Conservation (phyloP, 2,329 filamentous ascomycete genomes). For the Shiraia sp. region DNA sequence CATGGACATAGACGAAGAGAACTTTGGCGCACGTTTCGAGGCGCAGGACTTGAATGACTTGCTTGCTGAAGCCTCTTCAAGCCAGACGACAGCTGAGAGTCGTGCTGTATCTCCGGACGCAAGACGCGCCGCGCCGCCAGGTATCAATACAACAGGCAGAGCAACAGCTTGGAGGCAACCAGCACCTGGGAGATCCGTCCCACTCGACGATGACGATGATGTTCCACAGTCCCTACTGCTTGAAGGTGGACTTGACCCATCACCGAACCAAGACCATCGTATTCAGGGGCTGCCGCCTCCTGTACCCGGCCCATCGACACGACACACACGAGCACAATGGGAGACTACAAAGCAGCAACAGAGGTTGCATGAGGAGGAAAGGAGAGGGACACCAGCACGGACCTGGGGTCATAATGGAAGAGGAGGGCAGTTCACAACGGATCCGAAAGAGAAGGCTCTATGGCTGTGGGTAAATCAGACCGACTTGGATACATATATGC, state of each 20-base stretch:
- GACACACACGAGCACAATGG: conserved; percentile 55
- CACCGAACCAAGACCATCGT: conserved; percentile 21
- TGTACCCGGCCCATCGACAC: conserved; percentile 50
- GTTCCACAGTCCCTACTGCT: conserved; percentile 66
- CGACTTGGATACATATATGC: conserved; percentile 85
- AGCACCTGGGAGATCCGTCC: conserved; percentile 16
- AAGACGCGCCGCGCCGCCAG: conserved; percentile 30
- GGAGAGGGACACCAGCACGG: conserved; percentile 13
- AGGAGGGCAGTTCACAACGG: conserved; percentile 42
- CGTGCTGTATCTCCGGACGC: conserved; percentile 41
- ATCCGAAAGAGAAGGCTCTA: conserved; percentile 76
- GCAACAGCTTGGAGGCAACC: conserved; percentile 45
- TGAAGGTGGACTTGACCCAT: conserved; percentile 53
- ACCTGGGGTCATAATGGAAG: conserved; percentile 29
- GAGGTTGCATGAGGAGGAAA: conserved; percentile 45
- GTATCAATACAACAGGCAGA: conserved; percentile 34
- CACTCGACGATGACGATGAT: conserved; percentile 53
- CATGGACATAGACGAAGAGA: conserved; percentile 56
- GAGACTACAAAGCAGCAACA: conserved; percentile 52
- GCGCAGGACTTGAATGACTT: conserved; percentile 62
- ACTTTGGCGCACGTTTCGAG: conserved; percentile 55
- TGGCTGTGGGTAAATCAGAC: conserved; percentile 93
- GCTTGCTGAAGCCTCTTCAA: conserved; percentile 56
- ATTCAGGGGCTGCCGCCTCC: conserved; percentile 44
- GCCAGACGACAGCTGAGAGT: conserved; percentile 52